Evolutionary conservation across 495 filamentous ascomycete species (phyloP).

Genomic region (Parathielavia appendiculata): DNA sequence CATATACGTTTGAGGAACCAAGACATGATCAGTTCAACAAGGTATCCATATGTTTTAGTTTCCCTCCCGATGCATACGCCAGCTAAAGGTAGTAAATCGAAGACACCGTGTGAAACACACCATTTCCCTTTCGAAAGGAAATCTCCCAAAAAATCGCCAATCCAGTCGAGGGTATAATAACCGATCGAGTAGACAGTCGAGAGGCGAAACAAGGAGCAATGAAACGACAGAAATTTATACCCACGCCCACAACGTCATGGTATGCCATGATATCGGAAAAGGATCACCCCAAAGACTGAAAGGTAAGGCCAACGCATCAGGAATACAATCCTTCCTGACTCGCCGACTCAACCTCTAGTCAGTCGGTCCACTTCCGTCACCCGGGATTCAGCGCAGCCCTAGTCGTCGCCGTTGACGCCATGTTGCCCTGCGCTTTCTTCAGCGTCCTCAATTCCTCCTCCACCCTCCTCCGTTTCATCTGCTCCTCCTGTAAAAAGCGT

Average conservation of each 20-base stretch:
- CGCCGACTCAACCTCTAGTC: not conserved
- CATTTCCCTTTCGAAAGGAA: not conserved
- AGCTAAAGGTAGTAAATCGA: not conserved
- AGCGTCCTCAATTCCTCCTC: constrained; percentile 44
- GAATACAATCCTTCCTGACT: not conserved
- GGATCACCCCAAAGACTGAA: not conserved
- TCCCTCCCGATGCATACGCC: not conserved
- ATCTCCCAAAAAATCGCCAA: not conserved
- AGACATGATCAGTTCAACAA: not conserved
- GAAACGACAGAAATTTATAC: not conserved
- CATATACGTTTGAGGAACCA: not conserved
- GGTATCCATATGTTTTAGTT: not conserved
- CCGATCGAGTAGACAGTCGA: not conserved
- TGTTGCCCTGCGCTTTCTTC: constrained; percentile 23
- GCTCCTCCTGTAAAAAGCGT: constrained; percentile 37
- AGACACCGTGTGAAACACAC: not conserved
- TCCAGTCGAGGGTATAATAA: not conserved
- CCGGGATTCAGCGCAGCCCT: constrained; percentile 5
- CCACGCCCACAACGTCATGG: not conserved
- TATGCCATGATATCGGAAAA: not conserved
- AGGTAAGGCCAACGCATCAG: not conserved
- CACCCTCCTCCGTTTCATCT: constrained; percentile 40
- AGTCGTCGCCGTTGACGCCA: not conserved
- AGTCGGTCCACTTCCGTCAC: not conserved
- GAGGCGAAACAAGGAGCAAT: not conserved